Evolutionary conservation across 345 rosid genomes (phyloP).

Genomic region (Erysimum cheiranthoides): DNA sequence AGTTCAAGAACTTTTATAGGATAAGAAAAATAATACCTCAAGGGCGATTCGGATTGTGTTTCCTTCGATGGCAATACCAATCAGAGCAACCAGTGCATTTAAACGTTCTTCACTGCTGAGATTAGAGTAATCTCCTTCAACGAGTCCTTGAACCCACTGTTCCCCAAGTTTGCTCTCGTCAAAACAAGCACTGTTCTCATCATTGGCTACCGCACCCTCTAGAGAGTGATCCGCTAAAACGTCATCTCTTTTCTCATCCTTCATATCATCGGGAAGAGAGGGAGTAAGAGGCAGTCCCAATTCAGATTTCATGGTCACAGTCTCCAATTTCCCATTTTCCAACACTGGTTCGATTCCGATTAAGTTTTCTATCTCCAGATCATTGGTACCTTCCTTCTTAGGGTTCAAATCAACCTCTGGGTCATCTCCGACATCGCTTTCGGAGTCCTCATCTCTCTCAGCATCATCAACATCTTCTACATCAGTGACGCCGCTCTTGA

Average conservation of each 20-base stretch:
- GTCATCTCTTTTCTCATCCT: slow-evolving; percentile 35
- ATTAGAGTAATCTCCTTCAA: slow-evolving; percentile 80
- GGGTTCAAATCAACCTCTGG: slow-evolving; percentile 65
- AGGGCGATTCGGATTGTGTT: slow-evolving; percentile 67
- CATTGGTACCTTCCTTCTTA: slow-evolving; percentile 48
- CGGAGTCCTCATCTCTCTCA: slow-evolving; percentile 92
- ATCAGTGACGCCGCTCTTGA: slow-evolving; percentile 64
- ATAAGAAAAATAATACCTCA: slow-evolving; percentile 49
- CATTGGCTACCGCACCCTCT: slow-evolving; percentile 39
- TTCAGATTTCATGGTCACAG: slow-evolving; percentile 43
- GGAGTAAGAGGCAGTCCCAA: slow-evolving; percentile 49
- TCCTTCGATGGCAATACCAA: slow-evolving; percentile 81
- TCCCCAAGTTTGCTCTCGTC: slow-evolving; percentile 75
- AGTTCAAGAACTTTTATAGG: neutral
- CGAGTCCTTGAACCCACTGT: slow-evolving; percentile 85
- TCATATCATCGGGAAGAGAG: slow-evolving; percentile 43
- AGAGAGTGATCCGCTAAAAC: slow-evolving; percentile 37
- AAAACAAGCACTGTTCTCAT: slow-evolving; percentile 49
- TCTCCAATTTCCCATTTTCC: slow-evolving; percentile 51
- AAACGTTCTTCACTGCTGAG: slow-evolving; percentile 86
- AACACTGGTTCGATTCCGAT: slow-evolving; percentile 30
- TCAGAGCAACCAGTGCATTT: slow-evolving; percentile 71
- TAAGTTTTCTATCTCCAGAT: slow-evolving; percentile 42
- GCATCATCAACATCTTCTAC: slow-evolving; percentile 87
- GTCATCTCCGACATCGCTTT: slow-evolving; percentile 77